Evolutionary conservation across 2,329 filamentous ascomycete species (phyloP).

Genomic region (Talaromyces albobiverticillius): DNA sequence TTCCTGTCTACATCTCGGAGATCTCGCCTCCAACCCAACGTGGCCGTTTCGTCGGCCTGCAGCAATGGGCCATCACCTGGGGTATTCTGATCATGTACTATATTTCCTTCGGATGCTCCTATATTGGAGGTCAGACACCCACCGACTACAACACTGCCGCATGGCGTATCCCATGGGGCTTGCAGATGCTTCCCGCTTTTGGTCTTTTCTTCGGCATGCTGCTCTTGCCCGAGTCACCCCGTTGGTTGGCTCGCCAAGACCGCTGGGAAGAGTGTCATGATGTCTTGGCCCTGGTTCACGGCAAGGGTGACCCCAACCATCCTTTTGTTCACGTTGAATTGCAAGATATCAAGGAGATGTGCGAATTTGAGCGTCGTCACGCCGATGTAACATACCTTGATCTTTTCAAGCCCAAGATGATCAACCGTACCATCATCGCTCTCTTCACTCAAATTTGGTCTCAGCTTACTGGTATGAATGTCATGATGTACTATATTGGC

Average conservation of each 20-base stretch:
- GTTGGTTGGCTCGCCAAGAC: constrained; percentile 63
- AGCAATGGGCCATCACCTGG: constrained; percentile 75
- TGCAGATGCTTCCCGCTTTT: constrained; percentile 61
- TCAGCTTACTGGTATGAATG: constrained; percentile 74
- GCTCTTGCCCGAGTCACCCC: constrained; percentile 56
- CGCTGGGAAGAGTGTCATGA: constrained; percentile 54
- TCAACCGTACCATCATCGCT: constrained; percentile 69
- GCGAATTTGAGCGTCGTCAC: constrained; percentile 70
- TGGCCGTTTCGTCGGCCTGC: constrained; percentile 65
- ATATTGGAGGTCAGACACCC: constrained; percentile 47
- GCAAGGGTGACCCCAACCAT: constrained; percentile 61
- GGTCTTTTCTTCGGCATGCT: constrained; percentile 56
- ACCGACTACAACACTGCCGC: constrained; percentile 43
- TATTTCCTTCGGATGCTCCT: constrained; percentile 61
- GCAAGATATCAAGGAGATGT: constrained; percentile 68
- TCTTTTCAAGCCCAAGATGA: constrained; percentile 69
- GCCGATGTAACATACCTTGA: constrained; percentile 68
- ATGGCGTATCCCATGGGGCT: constrained; percentile 64
- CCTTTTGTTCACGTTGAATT: constrained; percentile 67
- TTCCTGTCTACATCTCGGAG: constrained; percentile 69
- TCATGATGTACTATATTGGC: constrained; percentile 55
- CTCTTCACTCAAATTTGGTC: constrained; percentile 73
- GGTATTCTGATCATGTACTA: constrained; percentile 35
- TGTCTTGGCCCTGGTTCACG: constrained; percentile 58
- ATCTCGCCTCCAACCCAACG: constrained; percentile 57